Percentiles rank a stretch among this genome's conserved stretches.
phyloP scores from a whole-genome alignment of 805 yeast species.

The Candida peoriensis region DNA sequence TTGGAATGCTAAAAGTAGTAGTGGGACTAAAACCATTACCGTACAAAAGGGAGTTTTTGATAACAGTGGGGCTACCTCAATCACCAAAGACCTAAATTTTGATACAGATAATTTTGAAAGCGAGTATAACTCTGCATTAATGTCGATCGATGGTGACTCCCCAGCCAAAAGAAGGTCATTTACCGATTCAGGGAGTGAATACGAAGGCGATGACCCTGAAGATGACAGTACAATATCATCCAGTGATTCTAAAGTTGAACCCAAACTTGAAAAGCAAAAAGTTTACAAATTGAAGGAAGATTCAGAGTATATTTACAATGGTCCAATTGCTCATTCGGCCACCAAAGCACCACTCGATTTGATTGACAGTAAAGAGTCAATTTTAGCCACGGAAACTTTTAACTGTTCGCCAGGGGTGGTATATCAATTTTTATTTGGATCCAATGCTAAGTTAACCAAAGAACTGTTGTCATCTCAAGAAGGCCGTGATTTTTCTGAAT shows the following conservation, averaged over 20 bases:
- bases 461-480: slow-evolving; percentile 37
- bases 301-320: slow-evolving; percentile 44
- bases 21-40: background rate
- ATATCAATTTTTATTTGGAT: slow-evolving; percentile 66
- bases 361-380: slow-evolving; percentile 42
- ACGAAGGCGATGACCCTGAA: slow-evolving; percentile 27
- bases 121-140: slow-evolving; percentile 30
- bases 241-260: slow-evolving; percentile 6
- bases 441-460: slow-evolving; percentile 37
- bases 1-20: slow-evolving; percentile 16
- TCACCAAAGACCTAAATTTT: slow-evolving; percentile 15
- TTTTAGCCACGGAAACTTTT: slow-evolving; percentile 47
- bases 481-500: slow-evolving; percentile 31
- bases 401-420: slow-evolving; percentile 76
- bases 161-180: slow-evolving; percentile 19
- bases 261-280: slow-evolving; percentile 14
- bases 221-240: slow-evolving; percentile 15
- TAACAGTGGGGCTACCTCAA: slow-evolving; percentile 8
- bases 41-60: background rate
- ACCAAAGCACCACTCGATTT: slow-evolving; percentile 46
- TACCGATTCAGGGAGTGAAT: slow-evolving; percentile 12
- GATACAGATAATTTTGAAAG: slow-evolving; percentile 14
- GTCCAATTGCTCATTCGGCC: slow-evolving; percentile 60
- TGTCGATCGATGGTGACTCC: slow-evolving; percentile 41
- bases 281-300: slow-evolving; percentile 33